Base-by-base conservation (phyloP, 1,284 basidiomycete genomes). In the Microbotryum lychnidis-dioicae region DNA sequence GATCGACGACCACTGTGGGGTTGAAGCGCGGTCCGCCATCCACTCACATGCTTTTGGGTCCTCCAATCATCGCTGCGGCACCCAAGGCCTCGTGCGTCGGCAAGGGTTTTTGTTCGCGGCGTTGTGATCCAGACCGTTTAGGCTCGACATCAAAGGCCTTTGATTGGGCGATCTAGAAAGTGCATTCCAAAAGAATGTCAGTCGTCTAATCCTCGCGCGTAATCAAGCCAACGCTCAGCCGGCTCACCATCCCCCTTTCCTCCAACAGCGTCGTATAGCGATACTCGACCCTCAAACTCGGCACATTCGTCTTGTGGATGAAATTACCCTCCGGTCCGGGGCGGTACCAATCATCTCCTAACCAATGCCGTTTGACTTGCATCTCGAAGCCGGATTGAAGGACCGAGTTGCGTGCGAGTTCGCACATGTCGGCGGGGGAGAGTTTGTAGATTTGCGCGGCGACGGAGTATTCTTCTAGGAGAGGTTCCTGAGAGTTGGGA, bases 381-480 rank as follows among this genome's bases (percentile, higher is more conserved):
- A 97, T 97, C 77, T 99, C 96, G 76, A 97, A 99, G 1, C 96
- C 96, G 68, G 89, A 92, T 75, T 98, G 96, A 57, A 91, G 80
- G 44, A 97, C 94, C 2, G 90, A 93, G 77, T 97, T 98, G 52
- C 94, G 84, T 21, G 96, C 94, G 29, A 98, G 82, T 77, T 99
- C 94, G 52, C 81, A 83, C 81, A 83, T 82, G 69, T 82, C 80
- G 69, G 65, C 6, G 3, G 8, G 23, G 27, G 31, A 42, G 25
- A 33, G 10, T 18, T 61, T 51, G 62, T 58, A 62, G 33, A 59
- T 73, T 77, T 96, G 91, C 12, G 96, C 94, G 8, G 96, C 96
- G 9, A 98, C 94, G 62, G 89, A 92, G 75, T 98, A 99, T 73
- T 99, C 96, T 73, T 99, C 96, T 59, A 98, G 78, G 56, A 97